Evolutionary conservation across 2,329 filamentous ascomycete genomes (phyloP), one percentile per base, ranked within the genome.

Genomic region (Beauveria caledonica): DNA sequence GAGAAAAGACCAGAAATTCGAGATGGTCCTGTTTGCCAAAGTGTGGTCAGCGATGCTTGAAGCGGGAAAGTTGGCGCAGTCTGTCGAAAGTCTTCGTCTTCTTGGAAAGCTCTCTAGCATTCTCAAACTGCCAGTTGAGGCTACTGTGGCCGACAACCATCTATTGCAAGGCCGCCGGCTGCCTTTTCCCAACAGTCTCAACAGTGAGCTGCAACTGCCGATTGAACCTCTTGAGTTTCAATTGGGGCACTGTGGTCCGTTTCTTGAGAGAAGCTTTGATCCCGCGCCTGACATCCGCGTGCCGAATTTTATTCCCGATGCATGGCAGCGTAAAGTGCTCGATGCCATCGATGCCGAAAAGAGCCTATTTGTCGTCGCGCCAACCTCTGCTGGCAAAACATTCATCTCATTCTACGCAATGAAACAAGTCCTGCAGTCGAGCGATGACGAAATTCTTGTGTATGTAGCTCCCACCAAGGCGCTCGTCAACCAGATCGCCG

Each of bases 391-490:
- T 0, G 89, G 89, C 64, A 93, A 92, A 71, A 93, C 89, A 0
- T 93, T 92, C 70, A 92, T 92, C 62, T 88, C 84, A 1, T 93
- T 92, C 71, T 92, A 93, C 66, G 89, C 89, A 1, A 93, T 92
- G 86, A 87, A 88, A 67, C 86, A 89, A 68, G 77, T 92, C 1
- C 75, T 93, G 10, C 79, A 87, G 67, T 79, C 80, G 4, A 84
- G 83, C 63, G 82, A 92, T 62, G 83, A 90, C 53, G 85, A 83
- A 3, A 80, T 92, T 3, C 73, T 93, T 7, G 86, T 92, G 0
- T 93, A 92, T 65, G 86, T 93, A 6, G 89, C 88, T 0, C 89
- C 89, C 0, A 92, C 89, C 0, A 93, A 93, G 68, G 88, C 90
- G 3, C 76, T 93, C 11, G 88, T 92, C 62, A 92, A 92, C 68